Percentiles rank a stretch among this genome's conserved stretches.
These are phyloP conservation scores for Chondrus crispus DNA, from an alignment of 23 red algal species.

Conservation along the genomic window DNA sequence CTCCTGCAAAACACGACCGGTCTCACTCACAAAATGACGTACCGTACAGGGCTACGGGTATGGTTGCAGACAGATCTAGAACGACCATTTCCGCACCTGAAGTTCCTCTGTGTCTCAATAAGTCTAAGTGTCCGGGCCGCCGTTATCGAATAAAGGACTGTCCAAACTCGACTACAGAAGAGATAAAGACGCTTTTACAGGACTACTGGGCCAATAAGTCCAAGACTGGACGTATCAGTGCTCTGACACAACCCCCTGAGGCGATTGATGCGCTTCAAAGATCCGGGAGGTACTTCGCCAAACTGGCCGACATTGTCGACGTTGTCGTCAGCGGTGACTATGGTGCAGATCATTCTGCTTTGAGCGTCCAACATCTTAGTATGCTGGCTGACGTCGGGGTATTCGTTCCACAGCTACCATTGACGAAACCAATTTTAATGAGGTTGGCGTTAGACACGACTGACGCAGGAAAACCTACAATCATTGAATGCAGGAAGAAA, in stretches of 20 bases:
- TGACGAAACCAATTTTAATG: not conserved
- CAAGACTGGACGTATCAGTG: too few relatives aligned
- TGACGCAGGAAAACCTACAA: not conserved
- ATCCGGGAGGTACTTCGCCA: too few relatives aligned
- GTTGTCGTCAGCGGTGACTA: not conserved
- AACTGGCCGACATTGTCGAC: not conserved
- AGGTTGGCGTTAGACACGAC: not conserved
- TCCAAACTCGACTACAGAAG: not conserved
- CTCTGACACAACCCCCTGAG: too few relatives aligned
- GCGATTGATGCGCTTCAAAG: too few relatives aligned
- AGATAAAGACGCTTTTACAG: too few relatives aligned
- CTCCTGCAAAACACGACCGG: too few relatives aligned
- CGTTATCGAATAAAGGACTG: not conserved
- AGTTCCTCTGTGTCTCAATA: too few relatives aligned
- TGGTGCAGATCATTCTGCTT: not conserved
- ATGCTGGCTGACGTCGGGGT: not conserved
- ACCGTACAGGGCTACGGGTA: not conserved
- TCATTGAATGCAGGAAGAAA: not conserved
- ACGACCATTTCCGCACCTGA: too few relatives aligned
- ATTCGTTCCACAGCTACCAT: not conserved
- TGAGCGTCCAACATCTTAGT: not conserved
- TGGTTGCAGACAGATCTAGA: too few relatives aligned
- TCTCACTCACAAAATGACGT: not conserved
- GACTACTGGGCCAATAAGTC: too few relatives aligned
- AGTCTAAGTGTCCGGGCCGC: too few relatives aligned